A percentile compares a stretch with the other conserved stretches of the same genome.
phyloP scores from a whole-genome alignment of 139 green algal species.

The Picochlorum costavermella region DNA sequence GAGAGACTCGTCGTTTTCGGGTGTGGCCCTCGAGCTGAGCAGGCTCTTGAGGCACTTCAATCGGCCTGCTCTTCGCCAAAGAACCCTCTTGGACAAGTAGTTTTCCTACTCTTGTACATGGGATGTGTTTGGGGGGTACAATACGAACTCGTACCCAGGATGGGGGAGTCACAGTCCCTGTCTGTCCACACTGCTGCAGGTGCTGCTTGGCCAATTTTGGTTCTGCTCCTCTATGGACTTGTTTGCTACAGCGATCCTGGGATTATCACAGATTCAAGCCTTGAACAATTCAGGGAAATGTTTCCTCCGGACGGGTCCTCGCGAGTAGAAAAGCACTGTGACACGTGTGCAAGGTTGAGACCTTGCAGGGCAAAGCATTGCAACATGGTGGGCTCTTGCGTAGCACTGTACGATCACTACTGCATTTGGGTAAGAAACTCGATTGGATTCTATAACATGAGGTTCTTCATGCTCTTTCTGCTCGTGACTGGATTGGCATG shows the following conservation, averaged over 20 bases:
- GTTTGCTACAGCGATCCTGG: constrained; percentile 35
- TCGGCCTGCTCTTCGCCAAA: constrained; percentile 12
- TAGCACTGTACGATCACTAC: constrained; percentile 64
- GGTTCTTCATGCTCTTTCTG: constrained; percentile 55
- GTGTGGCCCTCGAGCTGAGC: not conserved
- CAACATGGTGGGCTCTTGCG: constrained; percentile 26
- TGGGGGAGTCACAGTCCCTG: not conserved
- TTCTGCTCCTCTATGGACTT: constrained; percentile 16
- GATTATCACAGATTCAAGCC: constrained; percentile 16
- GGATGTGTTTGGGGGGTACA: not conserved
- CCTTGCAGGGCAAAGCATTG: constrained; percentile 74
- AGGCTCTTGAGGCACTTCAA: not conserved
- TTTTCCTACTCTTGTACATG: not conserved
- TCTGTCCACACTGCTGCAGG: not conserved
- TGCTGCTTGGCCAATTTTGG: not conserved
- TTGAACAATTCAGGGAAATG: constrained; percentile 22
- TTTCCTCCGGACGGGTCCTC: constrained; percentile 42
- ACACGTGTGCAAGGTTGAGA: constrained; percentile 43
- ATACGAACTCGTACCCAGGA: not conserved
- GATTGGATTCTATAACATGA: constrained; percentile 56
- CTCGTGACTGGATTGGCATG: constrained; percentile 33
- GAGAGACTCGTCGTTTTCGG: no score
- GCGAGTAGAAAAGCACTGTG: constrained; percentile 32
- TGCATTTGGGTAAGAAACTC: constrained; percentile 75
- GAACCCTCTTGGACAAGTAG: not conserved